phyloP scores from a whole-genome alignment of 2,329 filamentous ascomycete species.

The Acrocalymma vagum region DNA sequence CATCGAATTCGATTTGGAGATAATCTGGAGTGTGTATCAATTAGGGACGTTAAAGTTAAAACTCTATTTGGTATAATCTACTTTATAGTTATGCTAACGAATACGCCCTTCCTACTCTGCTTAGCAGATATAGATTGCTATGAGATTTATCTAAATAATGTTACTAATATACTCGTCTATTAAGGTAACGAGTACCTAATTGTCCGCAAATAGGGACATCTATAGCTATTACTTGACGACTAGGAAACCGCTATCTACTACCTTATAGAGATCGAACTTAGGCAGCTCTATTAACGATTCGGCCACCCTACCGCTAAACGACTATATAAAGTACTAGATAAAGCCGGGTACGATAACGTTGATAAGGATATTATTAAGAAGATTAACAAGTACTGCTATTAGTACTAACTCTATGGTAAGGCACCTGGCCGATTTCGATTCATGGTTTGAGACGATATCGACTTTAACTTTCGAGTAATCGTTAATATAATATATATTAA shows the following conservation, averaged over 20 bases:
- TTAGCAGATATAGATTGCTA: no score
- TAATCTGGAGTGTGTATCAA: no score
- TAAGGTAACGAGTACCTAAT: not conserved
- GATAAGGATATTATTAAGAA: no score
- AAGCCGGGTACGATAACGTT: not conserved
- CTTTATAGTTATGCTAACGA: no score
- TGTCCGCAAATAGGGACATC: constrained; percentile 8
- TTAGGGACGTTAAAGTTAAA: no score
- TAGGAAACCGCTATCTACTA: no score
- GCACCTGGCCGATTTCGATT: not conserved
- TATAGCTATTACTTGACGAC: constrained; percentile 1
- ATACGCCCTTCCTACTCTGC: no score
- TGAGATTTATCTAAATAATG: constrained; percentile 1
- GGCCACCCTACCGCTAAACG: not conserved
- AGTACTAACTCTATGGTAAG: not conserved
- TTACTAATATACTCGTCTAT: not conserved
- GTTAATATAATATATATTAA: not conserved
- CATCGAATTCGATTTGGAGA: no score
- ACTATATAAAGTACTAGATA: not conserved
- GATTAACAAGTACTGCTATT: not conserved
- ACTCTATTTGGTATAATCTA: no score
- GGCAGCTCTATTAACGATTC: not conserved
- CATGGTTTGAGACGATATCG: not conserved
- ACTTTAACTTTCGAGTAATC: not conserved
- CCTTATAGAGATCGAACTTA: no score